Evolutionary conservation across 148 eudicot genomes (phyloP), one percentile per base, ranked within the genome.

Genomic region (Rhododendron simsii): DNA sequence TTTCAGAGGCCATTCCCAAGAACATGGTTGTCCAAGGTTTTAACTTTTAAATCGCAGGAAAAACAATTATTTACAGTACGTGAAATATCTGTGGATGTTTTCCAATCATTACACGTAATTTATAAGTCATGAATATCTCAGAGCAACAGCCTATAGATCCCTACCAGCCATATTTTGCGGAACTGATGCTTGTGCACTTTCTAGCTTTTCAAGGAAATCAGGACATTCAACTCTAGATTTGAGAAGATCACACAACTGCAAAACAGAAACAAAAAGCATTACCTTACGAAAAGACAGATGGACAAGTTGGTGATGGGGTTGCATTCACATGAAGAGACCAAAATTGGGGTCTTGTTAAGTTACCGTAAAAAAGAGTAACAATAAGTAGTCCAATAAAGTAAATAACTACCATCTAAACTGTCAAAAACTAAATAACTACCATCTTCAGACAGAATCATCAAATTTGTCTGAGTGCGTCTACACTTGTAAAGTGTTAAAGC

Each of bases 161-260:
- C 83, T 93, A 96, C 98, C 98, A 81, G 92, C 82, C 18, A 83
- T 53, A 81, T 74, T 91, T 59, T 91, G 91, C 47, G 92, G 92
- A 92, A 83, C 89, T 18, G 93, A 91, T 23, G 90, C 90, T 89
- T 94, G 96, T 76, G 94, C 94, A 83, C 80, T 87, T 89, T 95
- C 95, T 80, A 96, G 86, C 89, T 93, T 95, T 90, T 93, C 90
- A 41, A 96, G 91, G 88, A 96, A 96, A 78, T 95, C 98, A 18
- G 93, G 89, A 63, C 95, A 90, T 82, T 89, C 92, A 74, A 96
- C 89, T 88, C 94, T 90, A 21, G 95, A 93, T 88, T 95, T 93
- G 75, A 96, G 89, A 89, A 95, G 91, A 87, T 53, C 91, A 84
- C 96, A 92, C 37, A 96, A 86, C 98, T 96, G 92, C 89, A 91